phyloP scores from a whole-genome alignment of 345 rosid genomes.

The Rhizophora apiculata region DNA sequence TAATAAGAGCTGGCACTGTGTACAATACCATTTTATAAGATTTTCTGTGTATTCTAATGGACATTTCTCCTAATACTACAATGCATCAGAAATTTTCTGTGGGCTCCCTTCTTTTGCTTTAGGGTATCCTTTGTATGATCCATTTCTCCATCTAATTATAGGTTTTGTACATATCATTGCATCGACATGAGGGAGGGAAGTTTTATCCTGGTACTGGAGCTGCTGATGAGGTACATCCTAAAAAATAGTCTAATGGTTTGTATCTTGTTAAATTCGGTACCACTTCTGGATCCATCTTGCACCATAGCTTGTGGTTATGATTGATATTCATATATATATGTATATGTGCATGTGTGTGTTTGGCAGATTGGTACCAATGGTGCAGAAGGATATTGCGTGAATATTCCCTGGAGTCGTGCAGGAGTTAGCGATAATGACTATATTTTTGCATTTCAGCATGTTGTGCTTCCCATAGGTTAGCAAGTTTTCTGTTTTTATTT shows the following conservation, averaged over 20 bases:
- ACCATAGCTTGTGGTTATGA: not conserved
- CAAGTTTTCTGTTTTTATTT: constrained; percentile 4
- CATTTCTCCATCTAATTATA: constrained; percentile 19
- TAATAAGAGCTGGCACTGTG: too few relatives aligned
- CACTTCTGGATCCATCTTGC: not conserved
- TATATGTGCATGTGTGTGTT: too few relatives aligned
- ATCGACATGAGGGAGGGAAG: constrained; percentile 86
- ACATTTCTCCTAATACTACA: not conserved
- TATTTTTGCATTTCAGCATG: constrained; percentile 79
- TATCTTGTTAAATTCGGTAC: not conserved
- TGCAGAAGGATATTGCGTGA: constrained; percentile 92
- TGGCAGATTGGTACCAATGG: constrained; percentile 76
- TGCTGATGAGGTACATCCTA: constrained; percentile 60
- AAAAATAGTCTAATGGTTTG: not conserved
- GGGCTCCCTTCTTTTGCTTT: not conserved
- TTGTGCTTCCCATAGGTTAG: constrained; percentile 91
- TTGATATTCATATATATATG: not conserved
- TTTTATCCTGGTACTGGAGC: constrained; percentile 97
- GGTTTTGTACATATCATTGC: constrained; percentile 90
- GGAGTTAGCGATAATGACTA: constrained; percentile 97
- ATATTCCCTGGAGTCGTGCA: constrained; percentile 95
- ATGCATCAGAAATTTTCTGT: constrained; percentile 9
- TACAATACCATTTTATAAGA: too few relatives aligned
- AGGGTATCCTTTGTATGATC: not conserved
- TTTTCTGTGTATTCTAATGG: not conserved